A percentile compares a stretch with the other conserved stretches of the same genome.
These are phyloP conservation scores for Aspergillus leporis DNA, from an alignment of 495 filamentous ascomycete species.

Conservation along the genomic window DNA sequence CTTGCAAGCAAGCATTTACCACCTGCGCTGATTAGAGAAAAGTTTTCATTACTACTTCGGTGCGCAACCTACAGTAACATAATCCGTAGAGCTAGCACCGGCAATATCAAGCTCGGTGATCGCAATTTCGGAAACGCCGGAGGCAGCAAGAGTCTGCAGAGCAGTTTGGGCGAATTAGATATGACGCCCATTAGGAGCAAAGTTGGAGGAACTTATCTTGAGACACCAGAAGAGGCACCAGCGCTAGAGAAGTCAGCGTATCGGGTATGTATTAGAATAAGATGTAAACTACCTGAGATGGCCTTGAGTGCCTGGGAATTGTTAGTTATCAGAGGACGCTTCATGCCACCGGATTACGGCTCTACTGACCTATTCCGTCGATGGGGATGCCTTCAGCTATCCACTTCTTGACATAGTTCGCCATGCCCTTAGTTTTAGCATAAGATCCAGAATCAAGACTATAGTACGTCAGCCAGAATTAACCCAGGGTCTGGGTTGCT, in stretches of 20 bases:
- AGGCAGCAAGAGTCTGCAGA: constrained; percentile 55
- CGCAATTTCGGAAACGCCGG: constrained; percentile 56
- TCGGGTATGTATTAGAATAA: no score
- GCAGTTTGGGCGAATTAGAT: constrained; percentile 37
- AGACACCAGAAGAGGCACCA: constrained; percentile 15
- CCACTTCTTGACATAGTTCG: constrained; percentile 66
- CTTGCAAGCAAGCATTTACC: no score
- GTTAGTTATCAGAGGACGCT: constrained; percentile 6
- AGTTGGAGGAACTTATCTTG: constrained; percentile 26
- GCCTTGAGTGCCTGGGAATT: constrained; percentile 53
- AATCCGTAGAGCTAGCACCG: constrained; percentile 39
- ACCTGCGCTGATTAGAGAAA: no score
- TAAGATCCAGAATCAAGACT: constrained; percentile 42
- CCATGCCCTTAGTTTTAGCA: constrained; percentile 63
- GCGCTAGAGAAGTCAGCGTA: constrained; percentile 8
- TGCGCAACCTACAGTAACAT: no score
- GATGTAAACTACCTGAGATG: constrained; percentile 46
- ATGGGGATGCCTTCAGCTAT: constrained; percentile 65
- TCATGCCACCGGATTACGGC: neutral
- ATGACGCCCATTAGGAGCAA: neutral
- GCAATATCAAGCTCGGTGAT: constrained; percentile 70
- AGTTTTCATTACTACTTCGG: no score
- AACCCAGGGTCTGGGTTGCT: no score
- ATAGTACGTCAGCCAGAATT: neutral
- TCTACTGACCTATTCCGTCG: constrained; percentile 61